Percentiles rank a stretch among this genome's conserved stretches.
Conservation (phyloP, 2,329 filamentous ascomycete species). For the Colletotrichum tofieldiae region DNA sequence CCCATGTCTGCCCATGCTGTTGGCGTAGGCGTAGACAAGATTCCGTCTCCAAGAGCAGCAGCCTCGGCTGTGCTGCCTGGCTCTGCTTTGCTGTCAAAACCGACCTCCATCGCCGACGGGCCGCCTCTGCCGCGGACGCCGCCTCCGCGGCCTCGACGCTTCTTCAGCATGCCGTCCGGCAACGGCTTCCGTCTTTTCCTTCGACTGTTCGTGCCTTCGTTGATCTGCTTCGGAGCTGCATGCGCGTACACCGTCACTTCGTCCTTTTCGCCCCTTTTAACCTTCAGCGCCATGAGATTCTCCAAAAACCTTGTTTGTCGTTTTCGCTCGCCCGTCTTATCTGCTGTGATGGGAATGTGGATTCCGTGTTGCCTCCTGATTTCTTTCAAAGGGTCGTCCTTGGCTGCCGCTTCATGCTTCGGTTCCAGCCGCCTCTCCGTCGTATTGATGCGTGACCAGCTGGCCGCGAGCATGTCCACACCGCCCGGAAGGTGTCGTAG, state of each 20-base stretch:
- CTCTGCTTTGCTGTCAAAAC: neutral
- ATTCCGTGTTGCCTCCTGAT: conserved; percentile 61
- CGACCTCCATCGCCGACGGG: neutral
- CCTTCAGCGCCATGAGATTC: conserved; percentile 76
- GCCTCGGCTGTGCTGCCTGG: neutral
- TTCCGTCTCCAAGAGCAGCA: neutral
- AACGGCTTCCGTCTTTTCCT: conserved; percentile 45
- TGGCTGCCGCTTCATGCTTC: conserved; percentile 52
- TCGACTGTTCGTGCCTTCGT: conserved; percentile 37
- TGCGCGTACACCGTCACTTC: conserved; percentile 73
- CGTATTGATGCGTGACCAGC: conserved; percentile 79
- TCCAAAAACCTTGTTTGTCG: conserved; percentile 74
- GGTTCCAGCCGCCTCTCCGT: conserved; percentile 73
- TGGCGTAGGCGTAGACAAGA: conserved; percentile 55
- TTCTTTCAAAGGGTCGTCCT: conserved; percentile 55
- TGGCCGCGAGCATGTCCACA: conserved; percentile 81
- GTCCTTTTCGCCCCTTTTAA: conserved; percentile 75
- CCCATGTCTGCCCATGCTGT: conserved; percentile 53
- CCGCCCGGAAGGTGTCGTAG: conserved; percentile 69
- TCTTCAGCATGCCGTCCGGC: conserved; percentile 28
- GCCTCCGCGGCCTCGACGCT: conserved; percentile 33
- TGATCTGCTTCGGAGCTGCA: conserved; percentile 54
- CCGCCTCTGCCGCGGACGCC: conserved; percentile 32
- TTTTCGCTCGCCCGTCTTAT: conserved; percentile 64
- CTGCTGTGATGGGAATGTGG: conserved; percentile 62